These are phyloP conservation scores for Colletotrichum eremochloae DNA, from an alignment of 2,329 filamentous ascomycete species.

Conservation along the genomic window DNA sequence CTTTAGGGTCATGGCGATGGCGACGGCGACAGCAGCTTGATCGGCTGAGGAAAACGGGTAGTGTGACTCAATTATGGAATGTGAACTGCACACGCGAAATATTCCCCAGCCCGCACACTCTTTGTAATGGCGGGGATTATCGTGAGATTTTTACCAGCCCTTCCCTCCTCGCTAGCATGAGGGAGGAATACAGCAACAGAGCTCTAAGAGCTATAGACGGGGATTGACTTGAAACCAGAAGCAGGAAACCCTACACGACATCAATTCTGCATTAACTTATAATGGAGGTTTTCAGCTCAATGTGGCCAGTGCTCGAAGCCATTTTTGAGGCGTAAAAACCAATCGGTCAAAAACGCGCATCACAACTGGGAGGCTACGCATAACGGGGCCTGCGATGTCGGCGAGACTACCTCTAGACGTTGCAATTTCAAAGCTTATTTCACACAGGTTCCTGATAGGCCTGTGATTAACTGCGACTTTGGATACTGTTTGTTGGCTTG, in stretches of 20 bases:
- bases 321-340: not conserved
- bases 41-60: not conserved
- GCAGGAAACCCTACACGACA: not conserved
- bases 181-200: not conserved
- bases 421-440: constrained; percentile 19
- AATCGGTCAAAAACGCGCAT: not conserved
- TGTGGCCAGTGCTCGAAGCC: not conserved
- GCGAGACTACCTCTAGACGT: constrained; percentile 2
- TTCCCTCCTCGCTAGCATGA: not conserved
- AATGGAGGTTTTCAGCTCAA: not conserved
- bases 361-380: not conserved
- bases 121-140: not conserved
- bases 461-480: not conserved
- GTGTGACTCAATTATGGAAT: not conserved
- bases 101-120: not conserved
- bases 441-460: constrained; percentile 16
- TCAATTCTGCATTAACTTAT: not conserved
- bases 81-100: not conserved
- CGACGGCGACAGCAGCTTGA: not conserved
- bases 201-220: not conserved
- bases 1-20: not conserved
- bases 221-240: not conserved
- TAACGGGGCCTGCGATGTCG: constrained; percentile 31
- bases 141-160: not conserved
- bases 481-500: constrained; percentile 7